Conservation (phyloP, 495 filamentous ascomycete species). For the Hyaloscypha hepaticicola region DNA sequence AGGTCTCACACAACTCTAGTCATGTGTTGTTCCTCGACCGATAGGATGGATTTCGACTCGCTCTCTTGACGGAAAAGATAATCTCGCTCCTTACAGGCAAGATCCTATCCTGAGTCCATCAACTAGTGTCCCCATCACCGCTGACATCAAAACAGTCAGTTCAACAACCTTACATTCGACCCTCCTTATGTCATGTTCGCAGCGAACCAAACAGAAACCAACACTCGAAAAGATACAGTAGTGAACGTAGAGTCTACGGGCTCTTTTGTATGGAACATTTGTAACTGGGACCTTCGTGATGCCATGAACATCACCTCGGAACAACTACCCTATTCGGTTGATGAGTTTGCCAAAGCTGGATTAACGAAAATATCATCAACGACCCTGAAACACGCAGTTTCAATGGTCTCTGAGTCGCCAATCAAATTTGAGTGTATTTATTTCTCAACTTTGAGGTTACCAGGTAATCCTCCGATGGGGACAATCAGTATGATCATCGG, state of each 20-base stretch:
- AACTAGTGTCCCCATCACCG: background rate
- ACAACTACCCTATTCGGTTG: slow-evolving; percentile 40
- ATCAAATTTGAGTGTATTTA: slow-evolving; percentile 58
- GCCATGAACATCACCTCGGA: slow-evolving; percentile 51
- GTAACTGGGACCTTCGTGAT: slow-evolving; percentile 52
- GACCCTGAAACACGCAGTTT: slow-evolving; percentile 28
- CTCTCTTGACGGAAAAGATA: slow-evolving; percentile 34
- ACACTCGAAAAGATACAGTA: slow-evolving; percentile 51
- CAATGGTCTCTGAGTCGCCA: slow-evolving; percentile 50
- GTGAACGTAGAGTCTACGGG: slow-evolving; percentile 53
- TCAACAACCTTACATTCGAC: slow-evolving; percentile 61
- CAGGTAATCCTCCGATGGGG: slow-evolving; percentile 54
- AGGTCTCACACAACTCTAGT: background rate
- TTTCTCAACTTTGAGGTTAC: slow-evolving; percentile 50
- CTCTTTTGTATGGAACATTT: slow-evolving; percentile 57
- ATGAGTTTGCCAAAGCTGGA: slow-evolving; percentile 51
- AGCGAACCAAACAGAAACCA: slow-evolving; percentile 47
- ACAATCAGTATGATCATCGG: slow-evolving; percentile 56
- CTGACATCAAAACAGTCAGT: slow-evolving; percentile 46
- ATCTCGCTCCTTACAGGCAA: slow-evolving; percentile 52
- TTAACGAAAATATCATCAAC: slow-evolving; percentile 47
- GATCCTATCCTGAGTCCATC: too few species aligned
- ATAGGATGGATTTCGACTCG: background rate
- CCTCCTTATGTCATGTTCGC: slow-evolving; percentile 58
- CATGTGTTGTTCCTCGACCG: background rate